A percentile compares a stretch with the other conserved stretches of the same genome.
phyloP scores from a whole-genome alignment of 2,329 filamentous ascomycete species.

The Anisogramma anomala region DNA sequence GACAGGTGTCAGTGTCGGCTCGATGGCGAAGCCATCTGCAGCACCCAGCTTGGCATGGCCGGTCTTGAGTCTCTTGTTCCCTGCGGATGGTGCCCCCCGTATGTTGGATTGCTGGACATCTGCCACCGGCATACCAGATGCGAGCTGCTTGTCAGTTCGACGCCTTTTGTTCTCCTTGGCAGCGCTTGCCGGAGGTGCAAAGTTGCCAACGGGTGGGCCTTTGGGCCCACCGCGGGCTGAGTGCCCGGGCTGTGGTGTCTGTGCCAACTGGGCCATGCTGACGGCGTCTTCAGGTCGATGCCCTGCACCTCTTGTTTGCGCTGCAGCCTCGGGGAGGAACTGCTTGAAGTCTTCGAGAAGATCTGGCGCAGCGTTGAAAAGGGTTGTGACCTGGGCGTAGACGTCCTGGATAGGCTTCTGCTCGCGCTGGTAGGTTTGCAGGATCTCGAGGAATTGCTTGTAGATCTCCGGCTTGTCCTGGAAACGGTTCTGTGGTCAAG shows the following conservation, averaged over 20 bases:
- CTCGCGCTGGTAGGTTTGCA: constrained; percentile 96
- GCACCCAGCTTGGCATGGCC: constrained; percentile 50
- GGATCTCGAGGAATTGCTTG: constrained; percentile 95
- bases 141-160: constrained; percentile 44
- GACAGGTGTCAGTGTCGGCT: constrained; percentile 78
- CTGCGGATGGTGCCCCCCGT: constrained; percentile 26
- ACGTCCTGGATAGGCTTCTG: constrained; percentile 98
- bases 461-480: constrained; percentile 95
- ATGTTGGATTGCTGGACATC: constrained; percentile 24
- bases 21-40: constrained; percentile 52
- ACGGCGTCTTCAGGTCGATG: constrained; percentile 56
- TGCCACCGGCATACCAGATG: constrained; percentile 32
- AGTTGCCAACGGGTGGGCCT: constrained; percentile 90
- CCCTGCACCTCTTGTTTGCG: constrained; percentile 45
- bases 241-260: constrained; percentile 43
- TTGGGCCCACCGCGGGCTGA: constrained; percentile 51
- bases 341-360: constrained; percentile 97
- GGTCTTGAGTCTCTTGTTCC: constrained; percentile 60
- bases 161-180: constrained; percentile 89
- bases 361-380: constrained; percentile 90
- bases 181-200: constrained; percentile 69
- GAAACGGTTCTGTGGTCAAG: constrained; percentile 68
- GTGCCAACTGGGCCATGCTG: constrained; percentile 32
- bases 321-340: constrained; percentile 80
- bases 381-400: constrained; percentile 86